A percentile compares a stretch with the other conserved stretches of the same genome.
Evolutionary conservation across 73 alveolate species (phyloP).

Genomic region (Tetrahymena malaccensis): DNA sequence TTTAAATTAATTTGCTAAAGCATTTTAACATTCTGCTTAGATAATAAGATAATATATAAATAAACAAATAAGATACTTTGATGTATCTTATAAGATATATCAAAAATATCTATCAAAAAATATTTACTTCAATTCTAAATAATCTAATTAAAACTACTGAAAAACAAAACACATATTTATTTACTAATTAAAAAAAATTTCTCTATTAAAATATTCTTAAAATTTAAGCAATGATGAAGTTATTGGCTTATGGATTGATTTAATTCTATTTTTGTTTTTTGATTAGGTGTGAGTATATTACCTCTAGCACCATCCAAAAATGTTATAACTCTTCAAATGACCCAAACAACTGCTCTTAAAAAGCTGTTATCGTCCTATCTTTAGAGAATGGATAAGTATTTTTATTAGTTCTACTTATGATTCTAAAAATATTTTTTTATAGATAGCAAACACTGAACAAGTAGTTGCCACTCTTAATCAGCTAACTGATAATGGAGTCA

Average conservation of each 20-base stretch:
- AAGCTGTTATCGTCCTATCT: slow-evolving; percentile 37
- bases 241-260: neutral
- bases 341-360: slow-evolving; percentile 20
- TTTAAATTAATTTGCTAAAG: no score
- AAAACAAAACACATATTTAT: neutral
- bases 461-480: slow-evolving; percentile 41
- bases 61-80: neutral
- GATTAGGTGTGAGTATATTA: neutral
- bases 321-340: neutral
- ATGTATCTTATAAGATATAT: neutral
- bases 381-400: slow-evolving; percentile 49
- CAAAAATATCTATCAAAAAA: neutral
- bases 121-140: neutral
- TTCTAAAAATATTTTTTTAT: neutral
- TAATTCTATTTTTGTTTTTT: neutral
- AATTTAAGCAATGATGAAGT: neutral
- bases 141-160: no score
- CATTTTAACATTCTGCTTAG: no score
- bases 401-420: neutral
- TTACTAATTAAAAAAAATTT: no score
- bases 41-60: no score
- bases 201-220: neutral
- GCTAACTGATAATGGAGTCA: slow-evolving; percentile 7
- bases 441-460: slow-evolving; percentile 38
- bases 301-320: slow-evolving; percentile 4